A percentile compares a stretch with the other conserved stretches of the same genome.
Evolutionary conservation across 805 yeast genomes (phyloP).

Genomic region (Starmera pachycereana): DNA sequence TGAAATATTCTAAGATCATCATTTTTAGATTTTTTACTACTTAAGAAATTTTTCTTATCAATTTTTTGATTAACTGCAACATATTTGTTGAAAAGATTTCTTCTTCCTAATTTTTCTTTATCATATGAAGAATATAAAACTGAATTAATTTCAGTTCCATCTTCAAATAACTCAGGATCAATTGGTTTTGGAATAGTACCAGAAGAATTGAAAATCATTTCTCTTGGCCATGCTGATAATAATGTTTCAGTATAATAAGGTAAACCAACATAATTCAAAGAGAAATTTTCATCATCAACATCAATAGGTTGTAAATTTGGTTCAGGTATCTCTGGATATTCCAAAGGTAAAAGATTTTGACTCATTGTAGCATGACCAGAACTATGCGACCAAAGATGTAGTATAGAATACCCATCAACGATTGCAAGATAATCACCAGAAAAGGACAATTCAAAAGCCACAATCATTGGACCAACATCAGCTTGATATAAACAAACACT

Average conservation of each 20-base stretch:
- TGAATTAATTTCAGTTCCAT: constrained; percentile 26
- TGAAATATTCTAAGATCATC: constrained; percentile 22
- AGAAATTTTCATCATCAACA: constrained; percentile 36
- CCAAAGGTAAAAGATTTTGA: constrained; percentile 35
- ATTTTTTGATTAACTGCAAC: constrained; percentile 22
- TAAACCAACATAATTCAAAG: constrained; percentile 70
- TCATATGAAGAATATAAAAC: constrained; percentile 43
- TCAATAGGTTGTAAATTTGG: constrained; percentile 22
- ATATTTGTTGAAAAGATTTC: constrained; percentile 39
- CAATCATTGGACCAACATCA: constrained; percentile 31
- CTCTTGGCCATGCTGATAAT: constrained; percentile 72
- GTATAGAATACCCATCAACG: constrained; percentile 35
- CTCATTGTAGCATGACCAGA: constrained; percentile 32
- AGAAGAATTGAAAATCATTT: constrained; percentile 45
- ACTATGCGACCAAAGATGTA: constrained; percentile 57
- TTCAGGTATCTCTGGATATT: constrained; percentile 39
- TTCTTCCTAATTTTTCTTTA: constrained; percentile 42
- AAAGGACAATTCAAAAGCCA: constrained; percentile 24
- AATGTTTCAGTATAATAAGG: constrained; percentile 76
- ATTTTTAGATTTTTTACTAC: constrained; percentile 26
- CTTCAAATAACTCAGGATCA: constrained; percentile 33
- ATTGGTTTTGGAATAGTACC: constrained; percentile 51
- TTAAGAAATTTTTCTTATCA: constrained; percentile 39
- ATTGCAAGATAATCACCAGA: constrained; percentile 73
- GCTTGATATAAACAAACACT: constrained; percentile 58